Evolutionary conservation across 1,139 yeast genomes (phyloP).

Genomic region (Saccharomycopsis hybrid): DNA sequence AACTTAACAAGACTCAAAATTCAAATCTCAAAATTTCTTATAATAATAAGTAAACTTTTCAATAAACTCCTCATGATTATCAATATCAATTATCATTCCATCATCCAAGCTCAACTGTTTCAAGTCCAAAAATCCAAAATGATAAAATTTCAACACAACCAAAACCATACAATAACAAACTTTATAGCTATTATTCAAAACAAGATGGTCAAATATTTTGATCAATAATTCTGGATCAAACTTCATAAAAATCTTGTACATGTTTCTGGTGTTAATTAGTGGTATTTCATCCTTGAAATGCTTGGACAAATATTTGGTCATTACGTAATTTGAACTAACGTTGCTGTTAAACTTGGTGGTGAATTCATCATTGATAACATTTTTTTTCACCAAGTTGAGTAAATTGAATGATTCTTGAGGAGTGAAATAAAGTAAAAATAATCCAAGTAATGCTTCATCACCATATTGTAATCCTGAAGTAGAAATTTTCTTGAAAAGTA

Average conservation of each 20-base stretch:
- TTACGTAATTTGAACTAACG: slow-evolving; percentile 24
- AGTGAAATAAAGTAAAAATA: slow-evolving; percentile 24
- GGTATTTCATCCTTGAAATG: slow-evolving; percentile 30
- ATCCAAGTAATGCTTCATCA: slow-evolving; percentile 25
- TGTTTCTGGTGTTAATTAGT: slow-evolving; percentile 26
- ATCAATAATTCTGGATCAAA: slow-evolving; percentile 22
- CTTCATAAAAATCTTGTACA: slow-evolving; percentile 22
- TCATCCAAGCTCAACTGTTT: slow-evolving; percentile 25
- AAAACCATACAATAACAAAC: slow-evolving; percentile 26
- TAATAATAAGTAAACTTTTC: slow-evolving; percentile 29
- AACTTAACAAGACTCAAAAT: too few relatives aligned
- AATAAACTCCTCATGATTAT: slow-evolving; percentile 31
- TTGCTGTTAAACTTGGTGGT: slow-evolving; percentile 28
- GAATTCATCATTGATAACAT: slow-evolving; percentile 27
- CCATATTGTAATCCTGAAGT: slow-evolving; percentile 24
- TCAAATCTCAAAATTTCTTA: slow-evolving; percentile 27
- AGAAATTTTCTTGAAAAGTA: slow-evolving; percentile 25
- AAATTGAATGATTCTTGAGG: slow-evolving; percentile 22
- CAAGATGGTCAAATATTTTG: slow-evolving; percentile 23
- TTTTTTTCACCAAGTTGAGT: slow-evolving; percentile 27
- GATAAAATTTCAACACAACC: slow-evolving; percentile 26
- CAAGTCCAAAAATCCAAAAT: slow-evolving; percentile 43
- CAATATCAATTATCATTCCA: slow-evolving; percentile 22
- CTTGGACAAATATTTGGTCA: slow-evolving; percentile 24
- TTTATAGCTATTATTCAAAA: slow-evolving; percentile 23